Evolutionary conservation across 441 rosid species (phyloP), one percentile per base, ranked within the genome.

Genomic region (Arabidopsis lyrata): DNA sequence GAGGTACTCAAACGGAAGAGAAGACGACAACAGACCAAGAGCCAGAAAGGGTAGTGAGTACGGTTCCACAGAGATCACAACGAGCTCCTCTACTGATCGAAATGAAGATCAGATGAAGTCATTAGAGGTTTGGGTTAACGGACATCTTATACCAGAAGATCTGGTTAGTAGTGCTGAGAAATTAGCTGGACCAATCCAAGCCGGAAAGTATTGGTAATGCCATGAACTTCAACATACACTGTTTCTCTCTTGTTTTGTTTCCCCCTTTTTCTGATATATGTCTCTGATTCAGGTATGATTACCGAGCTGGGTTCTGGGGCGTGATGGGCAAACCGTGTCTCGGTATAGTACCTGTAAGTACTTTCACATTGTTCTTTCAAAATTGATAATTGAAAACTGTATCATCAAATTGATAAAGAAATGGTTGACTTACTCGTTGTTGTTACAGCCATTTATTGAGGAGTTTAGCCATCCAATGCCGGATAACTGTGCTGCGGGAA

Each of bases 331-430:
- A 93, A 44, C 97, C 89, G 32, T 90, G 97, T 81, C 92, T 89
- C 52, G 97, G 97, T 75, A 86, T 95, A 75, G 77, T 95, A 78
- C 99, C 88, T 72, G 99, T 95, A 85, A 90, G 99, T 52, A n/a
- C 68, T 29, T 78, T 63, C 42, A 35, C 22, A 56, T 13, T 65
- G 72, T 77, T 60, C 42, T 29, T 34, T n/a, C 20, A 5, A 2
- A 12, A 4, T 6, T 57, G 47, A 7, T 54, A 1, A 10, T 39
- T 14, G 18, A 15, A 27, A 61, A 14, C 11, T 34, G 18, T 2
- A 12, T 47, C 35, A 52, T 36, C 18, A 20, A 48, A 8, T 0
- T 39, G 53, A 49, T 56, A 31, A 31, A 58, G 59, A 76, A 73
- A 11, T 13, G 22, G 13, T 29, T 56, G 56, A 6, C 2, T 83